phyloP scores from a whole-genome alignment of 2,329 filamentous ascomycete species.

The Pyrenochaeta sp. region DNA sequence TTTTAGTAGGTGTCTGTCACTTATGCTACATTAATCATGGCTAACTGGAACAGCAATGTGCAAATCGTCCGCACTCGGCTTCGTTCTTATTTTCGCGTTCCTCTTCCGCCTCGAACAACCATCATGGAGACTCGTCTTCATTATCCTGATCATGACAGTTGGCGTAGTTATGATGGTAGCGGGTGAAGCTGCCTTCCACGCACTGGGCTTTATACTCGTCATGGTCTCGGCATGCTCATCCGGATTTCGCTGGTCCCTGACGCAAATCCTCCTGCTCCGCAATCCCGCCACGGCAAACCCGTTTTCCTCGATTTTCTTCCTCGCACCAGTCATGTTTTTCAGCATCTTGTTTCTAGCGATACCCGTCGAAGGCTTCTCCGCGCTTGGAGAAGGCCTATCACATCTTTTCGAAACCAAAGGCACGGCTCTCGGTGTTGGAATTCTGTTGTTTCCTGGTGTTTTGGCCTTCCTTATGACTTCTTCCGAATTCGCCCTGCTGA shows the following conservation, averaged over 20 bases:
- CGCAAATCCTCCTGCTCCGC: constrained; percentile 91
- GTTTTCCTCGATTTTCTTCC: constrained; percentile 95
- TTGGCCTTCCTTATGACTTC: constrained; percentile 97
- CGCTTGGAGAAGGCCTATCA: constrained; percentile 72
- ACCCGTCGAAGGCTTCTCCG: constrained; percentile 80
- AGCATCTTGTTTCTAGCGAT: constrained; percentile 82
- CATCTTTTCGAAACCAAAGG: constrained; percentile 75
- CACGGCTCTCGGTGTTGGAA: constrained; percentile 68
- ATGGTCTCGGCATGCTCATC: constrained; percentile 95
- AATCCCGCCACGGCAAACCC: constrained; percentile 96
- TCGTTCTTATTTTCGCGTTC: constrained; percentile 95
- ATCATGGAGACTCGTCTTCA: constrained; percentile 83
- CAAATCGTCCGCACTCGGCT: constrained; percentile 95
- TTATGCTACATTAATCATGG: not conserved
- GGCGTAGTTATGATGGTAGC: constrained; percentile 99
- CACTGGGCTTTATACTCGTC: constrained; percentile 87
- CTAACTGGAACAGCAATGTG: constrained; percentile 74
- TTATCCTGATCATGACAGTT: constrained; percentile 90
- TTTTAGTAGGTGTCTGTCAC: constrained; percentile 66
- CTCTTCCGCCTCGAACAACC: constrained; percentile 89
- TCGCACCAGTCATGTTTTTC: constrained; percentile 96
- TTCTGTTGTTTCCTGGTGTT: constrained; percentile 87
- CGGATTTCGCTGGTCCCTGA: constrained; percentile 97
- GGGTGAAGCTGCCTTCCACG: constrained; percentile 88
- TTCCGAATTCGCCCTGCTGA: constrained; percentile 92